phyloP scores from a whole-genome alignment of 768 basidiomycete species.

The Mycena filopes region DNA sequence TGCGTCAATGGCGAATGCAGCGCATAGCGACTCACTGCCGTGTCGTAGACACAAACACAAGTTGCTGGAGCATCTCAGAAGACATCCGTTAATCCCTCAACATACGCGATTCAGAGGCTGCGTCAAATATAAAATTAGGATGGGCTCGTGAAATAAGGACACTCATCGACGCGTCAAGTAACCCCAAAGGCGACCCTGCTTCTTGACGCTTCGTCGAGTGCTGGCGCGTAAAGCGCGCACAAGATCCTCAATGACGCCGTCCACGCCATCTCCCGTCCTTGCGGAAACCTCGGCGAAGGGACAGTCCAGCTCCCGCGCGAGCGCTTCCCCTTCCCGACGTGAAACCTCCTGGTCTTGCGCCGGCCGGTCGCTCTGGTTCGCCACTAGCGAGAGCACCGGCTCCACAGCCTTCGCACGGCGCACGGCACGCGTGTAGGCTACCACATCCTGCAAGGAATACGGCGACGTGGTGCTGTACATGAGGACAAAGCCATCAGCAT shows the following conservation, averaged over 20 bases:
- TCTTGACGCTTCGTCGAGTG: neutral
- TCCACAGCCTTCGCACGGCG: constrained; percentile 24
- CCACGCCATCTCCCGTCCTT: constrained; percentile 28
- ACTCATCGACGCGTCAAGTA: constrained; percentile 22
- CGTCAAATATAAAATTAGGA: neutral
- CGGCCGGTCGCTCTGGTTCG: constrained; percentile 31
- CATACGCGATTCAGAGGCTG: too few relatives aligned
- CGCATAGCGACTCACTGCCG: too few relatives aligned
- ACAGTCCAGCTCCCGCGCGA: constrained; percentile 31
- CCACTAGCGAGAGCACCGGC: constrained; percentile 27
- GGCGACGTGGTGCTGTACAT: constrained; percentile 35
- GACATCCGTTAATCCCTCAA: neutral
- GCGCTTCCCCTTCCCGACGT: constrained; percentile 21
- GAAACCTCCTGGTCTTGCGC: constrained; percentile 33
- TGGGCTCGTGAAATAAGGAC: neutral
- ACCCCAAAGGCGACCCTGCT: constrained; percentile 12
- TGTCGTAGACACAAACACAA: too few relatives aligned
- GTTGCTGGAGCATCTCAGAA: too few relatives aligned
- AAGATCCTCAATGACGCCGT: constrained; percentile 13
- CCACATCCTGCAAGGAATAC: constrained; percentile 32
- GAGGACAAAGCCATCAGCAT: constrained; percentile 32
- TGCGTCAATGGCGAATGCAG: too few relatives aligned
- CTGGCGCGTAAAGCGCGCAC: constrained; percentile 26
- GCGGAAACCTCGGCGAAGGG: constrained; percentile 26
- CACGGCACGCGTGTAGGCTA: constrained; percentile 28